phyloP scores from a whole-genome alignment of 2,329 filamentous ascomycete genomes.

The Ambrosiella beaveri region DNA sequence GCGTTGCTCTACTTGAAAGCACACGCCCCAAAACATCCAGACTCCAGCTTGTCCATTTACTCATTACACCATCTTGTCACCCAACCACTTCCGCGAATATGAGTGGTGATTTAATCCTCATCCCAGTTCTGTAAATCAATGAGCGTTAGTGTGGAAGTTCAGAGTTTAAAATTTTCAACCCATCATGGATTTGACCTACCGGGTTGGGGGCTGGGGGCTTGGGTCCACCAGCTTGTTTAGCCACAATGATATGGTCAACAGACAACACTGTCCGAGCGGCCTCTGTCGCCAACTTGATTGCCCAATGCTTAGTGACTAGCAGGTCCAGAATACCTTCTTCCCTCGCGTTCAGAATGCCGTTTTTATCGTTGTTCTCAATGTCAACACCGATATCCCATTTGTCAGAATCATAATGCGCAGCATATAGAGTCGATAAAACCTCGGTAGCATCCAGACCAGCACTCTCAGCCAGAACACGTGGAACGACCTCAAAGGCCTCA shows the following conservation, averaged over 20 bases:
- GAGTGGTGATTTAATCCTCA: constrained; percentile 30
- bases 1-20: constrained; percentile 1
- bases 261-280: constrained; percentile 84
- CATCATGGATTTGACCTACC: constrained; percentile 21
- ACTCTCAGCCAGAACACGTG: constrained; percentile 82
- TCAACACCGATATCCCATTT: constrained; percentile 88
- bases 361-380: constrained; percentile 70
- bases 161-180: background rate
- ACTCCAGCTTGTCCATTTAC: constrained; percentile 7
- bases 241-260: constrained; percentile 97
- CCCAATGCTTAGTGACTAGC: constrained; percentile 84
- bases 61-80: constrained; percentile 14
- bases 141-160: constrained; percentile 14
- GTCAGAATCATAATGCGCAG: constrained; percentile 76
- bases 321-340: constrained; percentile 84
- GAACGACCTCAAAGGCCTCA: constrained; percentile 94
- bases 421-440: constrained; percentile 79
- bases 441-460: constrained; percentile 96
- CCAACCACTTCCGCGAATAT: constrained; percentile 12
- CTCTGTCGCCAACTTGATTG: constrained; percentile 91
- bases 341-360: constrained; percentile 69
- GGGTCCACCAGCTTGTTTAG: constrained; percentile 87
- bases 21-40: background rate
- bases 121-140: constrained; percentile 38
- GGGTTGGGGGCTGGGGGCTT: constrained; percentile 93